Percentiles rank a stretch among this genome's conserved stretches.
phyloP scores from a whole-genome alignment of 495 filamentous ascomycete genomes.

The Lepraria neglecta region DNA sequence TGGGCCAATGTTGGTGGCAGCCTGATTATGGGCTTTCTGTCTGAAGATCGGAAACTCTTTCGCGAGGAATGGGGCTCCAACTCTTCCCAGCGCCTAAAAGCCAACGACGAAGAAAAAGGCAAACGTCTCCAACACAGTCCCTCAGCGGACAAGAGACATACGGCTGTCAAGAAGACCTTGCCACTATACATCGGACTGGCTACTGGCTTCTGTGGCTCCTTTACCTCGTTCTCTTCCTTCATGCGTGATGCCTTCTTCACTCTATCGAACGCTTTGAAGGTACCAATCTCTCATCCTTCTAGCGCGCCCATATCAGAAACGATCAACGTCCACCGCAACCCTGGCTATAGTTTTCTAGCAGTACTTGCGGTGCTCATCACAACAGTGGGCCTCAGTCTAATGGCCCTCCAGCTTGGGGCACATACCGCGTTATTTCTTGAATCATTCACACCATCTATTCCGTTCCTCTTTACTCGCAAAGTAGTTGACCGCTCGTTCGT shows the following conservation, averaged over 20 bases:
- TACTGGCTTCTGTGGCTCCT: slow-evolving; percentile 88
- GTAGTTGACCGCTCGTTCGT: slow-evolving; percentile 58
- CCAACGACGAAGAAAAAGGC: slow-evolving; percentile 25
- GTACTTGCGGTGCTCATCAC: slow-evolving; percentile 61
- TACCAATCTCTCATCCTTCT: slow-evolving; percentile 34
- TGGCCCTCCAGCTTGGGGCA: slow-evolving; percentile 64
- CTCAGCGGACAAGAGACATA: slow-evolving; percentile 36
- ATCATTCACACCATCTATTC: slow-evolving; percentile 50
- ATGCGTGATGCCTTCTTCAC: slow-evolving; percentile 81
- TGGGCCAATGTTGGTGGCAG: slow-evolving; percentile 92
- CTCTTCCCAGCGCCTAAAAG: slow-evolving; percentile 12
- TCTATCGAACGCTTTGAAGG: slow-evolving; percentile 64
- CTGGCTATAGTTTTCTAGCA: slow-evolving; percentile 78
- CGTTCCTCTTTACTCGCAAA: slow-evolving; percentile 49
- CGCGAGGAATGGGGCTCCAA: slow-evolving; percentile 54
- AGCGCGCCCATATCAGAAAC: slow-evolving; percentile 26
- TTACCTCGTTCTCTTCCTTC: slow-evolving; percentile 89
- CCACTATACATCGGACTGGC: slow-evolving; percentile 88
- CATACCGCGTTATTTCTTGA: slow-evolving; percentile 67
- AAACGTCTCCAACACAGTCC: neutral
- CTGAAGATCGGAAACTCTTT: slow-evolving; percentile 74
- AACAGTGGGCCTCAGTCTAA: slow-evolving; percentile 62
- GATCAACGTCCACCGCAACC: slow-evolving; percentile 45
- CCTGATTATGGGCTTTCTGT: slow-evolving; percentile 77
- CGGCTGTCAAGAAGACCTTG: slow-evolving; percentile 67